Base-by-base conservation (phyloP, 1,139 yeast species). In the Sugiyamaella sp. region DNA sequence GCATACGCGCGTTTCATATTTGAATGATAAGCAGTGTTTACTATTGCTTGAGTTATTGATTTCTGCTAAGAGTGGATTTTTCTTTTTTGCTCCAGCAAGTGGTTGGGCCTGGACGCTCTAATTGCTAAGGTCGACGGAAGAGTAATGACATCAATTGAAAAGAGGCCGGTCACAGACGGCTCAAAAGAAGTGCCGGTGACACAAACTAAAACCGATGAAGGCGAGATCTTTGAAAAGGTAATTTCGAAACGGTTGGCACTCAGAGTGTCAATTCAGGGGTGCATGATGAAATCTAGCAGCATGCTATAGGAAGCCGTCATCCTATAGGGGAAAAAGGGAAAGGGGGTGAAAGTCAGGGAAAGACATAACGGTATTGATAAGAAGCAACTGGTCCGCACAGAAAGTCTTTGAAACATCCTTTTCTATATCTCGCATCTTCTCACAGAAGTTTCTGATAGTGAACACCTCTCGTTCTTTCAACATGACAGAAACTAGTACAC, bases 1-100 rank as follows among this genome's bases (percentile, higher is more conserved):
- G 43, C 43, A 39, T 6, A 22, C n/a, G n/a, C 46, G 46, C 46
- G 46, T 43, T 43, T 43, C 46, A 43, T 17, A 19, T 17, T 20
- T 20, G 20, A 12, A 20, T 27, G 22, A 43, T 43, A 43, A 43
- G 29, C 46, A 43, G 27, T 25, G n/a, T n/a, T n/a, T n/a, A n/a
- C n/a, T n/a, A n/a, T n/a, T n/a, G n/a, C n/a, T n/a, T n/a, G n/a
- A n/a, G n/a, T n/a, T n/a, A n/a, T n/a, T n/a, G n/a, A n/a, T n/a
- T n/a, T n/a, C n/a, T n/a, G n/a, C n/a, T n/a, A n/a, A n/a, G n/a
- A n/a, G n/a, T n/a, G n/a, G n/a, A n/a, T 29, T 29, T 29, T 29
- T 29, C 35, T 29, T 29, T 29, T 24, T 29, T 29, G 14, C 35
- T 12, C 8, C 35, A 29, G 35, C n/a, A 29, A 12, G 14, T 29